phyloP scores from a whole-genome alignment of 2,329 filamentous ascomycete genomes.

The Fusarium euwallaceae region DNA sequence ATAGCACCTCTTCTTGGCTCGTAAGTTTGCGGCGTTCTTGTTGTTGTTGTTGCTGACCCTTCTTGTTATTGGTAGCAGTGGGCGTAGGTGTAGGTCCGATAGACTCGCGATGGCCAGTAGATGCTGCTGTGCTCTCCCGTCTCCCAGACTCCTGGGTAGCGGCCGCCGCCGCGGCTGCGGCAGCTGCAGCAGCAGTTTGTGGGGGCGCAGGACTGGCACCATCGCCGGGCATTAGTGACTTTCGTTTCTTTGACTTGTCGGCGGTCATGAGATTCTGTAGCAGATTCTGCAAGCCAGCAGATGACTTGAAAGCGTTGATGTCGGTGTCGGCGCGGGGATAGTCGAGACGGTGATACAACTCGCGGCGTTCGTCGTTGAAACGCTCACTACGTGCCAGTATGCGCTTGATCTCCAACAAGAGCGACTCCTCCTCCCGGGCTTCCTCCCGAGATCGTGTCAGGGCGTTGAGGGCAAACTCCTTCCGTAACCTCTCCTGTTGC shows the following conservation, averaged over 20 bases:
- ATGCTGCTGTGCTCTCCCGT: conserved; percentile 67
- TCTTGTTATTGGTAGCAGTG: conserved; percentile 63
- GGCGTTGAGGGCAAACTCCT: conserved; percentile 85
- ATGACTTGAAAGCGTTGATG: conserved; percentile 83
- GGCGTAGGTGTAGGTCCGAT: conserved; percentile 49
- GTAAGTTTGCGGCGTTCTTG: conserved; percentile 77
- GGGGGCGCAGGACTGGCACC: conserved; percentile 61
- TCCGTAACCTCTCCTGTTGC: conserved; percentile 81
- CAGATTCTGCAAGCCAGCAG: conserved; percentile 81
- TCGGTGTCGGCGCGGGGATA: conserved; percentile 79
- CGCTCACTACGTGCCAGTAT: conserved; percentile 89
- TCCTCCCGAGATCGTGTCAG: conserved; percentile 87
- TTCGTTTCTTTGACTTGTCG: conserved; percentile 92
- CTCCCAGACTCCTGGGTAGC: conserved; percentile 55
- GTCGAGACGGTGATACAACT: conserved; percentile 89
- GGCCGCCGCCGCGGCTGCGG: conserved; percentile 45
- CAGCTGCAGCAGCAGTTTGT: conserved; percentile 33
- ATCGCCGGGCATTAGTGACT: conserved; percentile 74
- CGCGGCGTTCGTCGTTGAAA: conserved; percentile 88
- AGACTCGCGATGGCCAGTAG: conserved; percentile 55
- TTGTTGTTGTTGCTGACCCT: conserved; percentile 54
- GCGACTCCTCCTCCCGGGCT: conserved; percentile 89
- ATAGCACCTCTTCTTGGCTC: conserved; percentile 80
- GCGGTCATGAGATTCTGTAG: conserved; percentile 85
- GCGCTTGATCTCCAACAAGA: conserved; percentile 90